Conservation (phyloP, 805 yeast species). For the Candida mattraensis region DNA sequence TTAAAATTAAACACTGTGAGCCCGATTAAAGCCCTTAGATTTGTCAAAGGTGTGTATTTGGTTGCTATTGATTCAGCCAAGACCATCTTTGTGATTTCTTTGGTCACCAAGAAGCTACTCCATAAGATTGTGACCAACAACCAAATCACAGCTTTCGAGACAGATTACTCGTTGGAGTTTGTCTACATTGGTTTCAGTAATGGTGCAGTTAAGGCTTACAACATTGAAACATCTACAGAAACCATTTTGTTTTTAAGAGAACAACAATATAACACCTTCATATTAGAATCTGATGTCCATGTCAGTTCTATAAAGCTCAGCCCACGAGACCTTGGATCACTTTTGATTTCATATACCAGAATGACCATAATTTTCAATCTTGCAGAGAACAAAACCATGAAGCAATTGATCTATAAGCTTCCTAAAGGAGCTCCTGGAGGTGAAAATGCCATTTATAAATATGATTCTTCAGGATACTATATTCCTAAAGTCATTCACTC, state of each 20-base stretch:
- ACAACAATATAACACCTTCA: conserved; percentile 62
- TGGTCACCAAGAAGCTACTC: conserved; percentile 61
- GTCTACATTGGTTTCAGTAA: conserved; percentile 74
- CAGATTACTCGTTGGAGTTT: conserved; percentile 91
- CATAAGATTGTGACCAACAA: conserved; percentile 64
- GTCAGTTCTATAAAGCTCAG: conserved; percentile 73
- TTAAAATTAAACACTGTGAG: conserved; percentile 52
- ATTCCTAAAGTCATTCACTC: conserved; percentile 44
- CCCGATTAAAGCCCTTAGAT: conserved; percentile 55
- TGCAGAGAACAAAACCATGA: conserved; percentile 56
- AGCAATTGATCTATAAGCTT: conserved; percentile 57
- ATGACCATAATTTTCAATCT: conserved; percentile 71
- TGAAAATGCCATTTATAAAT: conserved; percentile 39
- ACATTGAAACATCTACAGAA: conserved; percentile 72
- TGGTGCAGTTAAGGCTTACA: conserved; percentile 72
- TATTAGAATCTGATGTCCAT: conserved; percentile 50
- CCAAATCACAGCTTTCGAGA: conserved; percentile 62
- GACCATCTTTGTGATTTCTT: conserved; percentile 65
- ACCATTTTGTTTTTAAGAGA: conserved; percentile 70
- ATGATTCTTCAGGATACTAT: conserved; percentile 27
- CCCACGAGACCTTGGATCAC: conserved; percentile 83
- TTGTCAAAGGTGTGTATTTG: conserved; percentile 80
- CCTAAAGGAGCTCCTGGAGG: conserved; percentile 76
- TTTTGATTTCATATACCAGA: conserved; percentile 71
- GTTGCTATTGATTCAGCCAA: conserved; percentile 67